Conservation (phyloP, 768 basidiomycete genomes). For the Mycena olivaceomarginata region DNA sequence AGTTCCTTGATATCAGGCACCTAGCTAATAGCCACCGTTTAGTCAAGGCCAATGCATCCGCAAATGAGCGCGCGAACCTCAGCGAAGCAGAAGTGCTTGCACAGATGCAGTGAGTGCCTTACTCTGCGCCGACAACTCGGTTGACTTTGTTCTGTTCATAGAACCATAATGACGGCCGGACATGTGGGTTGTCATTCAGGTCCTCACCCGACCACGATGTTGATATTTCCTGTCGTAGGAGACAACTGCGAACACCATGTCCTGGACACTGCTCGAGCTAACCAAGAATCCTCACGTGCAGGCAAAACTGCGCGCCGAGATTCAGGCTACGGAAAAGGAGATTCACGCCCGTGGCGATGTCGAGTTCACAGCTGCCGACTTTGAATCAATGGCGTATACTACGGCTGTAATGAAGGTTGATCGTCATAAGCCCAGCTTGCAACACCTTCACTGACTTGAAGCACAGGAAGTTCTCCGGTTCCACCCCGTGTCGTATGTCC, state of each 20-base stretch:
- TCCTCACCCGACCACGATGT: too few species aligned
- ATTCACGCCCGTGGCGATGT: conserved; percentile 59
- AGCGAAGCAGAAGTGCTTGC: conserved; percentile 53
- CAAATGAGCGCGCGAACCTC: conserved; percentile 42
- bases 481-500: conserved; percentile 20
- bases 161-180: conserved; percentile 37
- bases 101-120: conserved; percentile 57
- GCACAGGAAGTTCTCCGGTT: conserved; percentile 13
- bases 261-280: conserved; percentile 80
- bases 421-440: background rate
- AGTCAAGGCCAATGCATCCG: conserved; percentile 43
- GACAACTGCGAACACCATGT: conserved; percentile 74
- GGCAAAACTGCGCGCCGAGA: conserved; percentile 76
- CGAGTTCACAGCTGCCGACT: conserved; percentile 67
- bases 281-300: conserved; percentile 76
- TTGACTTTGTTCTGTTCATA: conserved; percentile 3
- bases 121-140: conserved; percentile 1
- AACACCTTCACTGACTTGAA: background rate
- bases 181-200: conserved; percentile 19
- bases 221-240: conserved; percentile 60
- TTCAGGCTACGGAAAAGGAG: conserved; percentile 59
- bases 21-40: background rate
- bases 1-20: conserved; percentile 29
- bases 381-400: conserved; percentile 71
- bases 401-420: conserved; percentile 68